phyloP scores from a whole-genome alignment of 495 filamentous ascomycete genomes.

The Aspergillus campestris region DNA sequence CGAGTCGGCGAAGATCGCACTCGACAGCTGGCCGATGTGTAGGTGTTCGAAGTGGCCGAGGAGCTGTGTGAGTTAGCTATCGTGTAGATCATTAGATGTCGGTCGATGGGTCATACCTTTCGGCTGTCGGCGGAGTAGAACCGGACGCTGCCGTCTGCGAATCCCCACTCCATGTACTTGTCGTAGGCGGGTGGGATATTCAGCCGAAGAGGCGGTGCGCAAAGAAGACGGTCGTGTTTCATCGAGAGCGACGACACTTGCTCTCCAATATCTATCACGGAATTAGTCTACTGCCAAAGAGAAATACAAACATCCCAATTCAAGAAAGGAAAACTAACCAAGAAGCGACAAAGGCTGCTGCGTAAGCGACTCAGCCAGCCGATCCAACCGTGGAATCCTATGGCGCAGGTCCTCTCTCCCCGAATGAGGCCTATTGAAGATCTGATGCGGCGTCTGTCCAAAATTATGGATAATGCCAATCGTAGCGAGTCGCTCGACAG shows the following conservation, averaged over 20 bases:
- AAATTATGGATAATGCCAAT: slow-evolving; percentile 98
- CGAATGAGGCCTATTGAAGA: slow-evolving; percentile 76
- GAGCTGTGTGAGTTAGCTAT: slow-evolving; percentile 24
- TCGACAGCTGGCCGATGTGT: slow-evolving; percentile 78
- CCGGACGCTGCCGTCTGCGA: slow-evolving; percentile 82
- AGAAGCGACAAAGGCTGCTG: slow-evolving; percentile 75
- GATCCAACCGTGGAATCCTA: slow-evolving; percentile 65
- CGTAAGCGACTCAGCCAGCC: slow-evolving; percentile 64
- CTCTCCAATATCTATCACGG: slow-evolving; percentile 58
- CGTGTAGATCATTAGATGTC: neutral
- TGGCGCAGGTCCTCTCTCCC: slow-evolving; percentile 54
- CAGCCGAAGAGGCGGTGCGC: slow-evolving; percentile 70
- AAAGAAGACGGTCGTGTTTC: slow-evolving; percentile 78
- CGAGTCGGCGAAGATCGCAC: slow-evolving; percentile 76
- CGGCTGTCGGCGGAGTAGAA: slow-evolving; percentile 77
- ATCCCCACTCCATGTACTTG: slow-evolving; percentile 93
- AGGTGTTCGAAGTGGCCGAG: slow-evolving; percentile 88
- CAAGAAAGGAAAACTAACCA: slow-evolving; percentile 24
- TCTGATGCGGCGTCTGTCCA: slow-evolving; percentile 91
- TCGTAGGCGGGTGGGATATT: slow-evolving; percentile 84
- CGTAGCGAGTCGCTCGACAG: slow-evolving; percentile 70
- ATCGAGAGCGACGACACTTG: slow-evolving; percentile 72
- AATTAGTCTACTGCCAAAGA: slow-evolving; percentile 7
- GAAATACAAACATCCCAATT: neutral
- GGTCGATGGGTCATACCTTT: slow-evolving; percentile 34